A percentile compares a stretch with the other conserved stretches of the same genome.
Evolutionary conservation across 768 basidiomycete genomes (phyloP).

Genomic region (Psilocybe sp.): DNA sequence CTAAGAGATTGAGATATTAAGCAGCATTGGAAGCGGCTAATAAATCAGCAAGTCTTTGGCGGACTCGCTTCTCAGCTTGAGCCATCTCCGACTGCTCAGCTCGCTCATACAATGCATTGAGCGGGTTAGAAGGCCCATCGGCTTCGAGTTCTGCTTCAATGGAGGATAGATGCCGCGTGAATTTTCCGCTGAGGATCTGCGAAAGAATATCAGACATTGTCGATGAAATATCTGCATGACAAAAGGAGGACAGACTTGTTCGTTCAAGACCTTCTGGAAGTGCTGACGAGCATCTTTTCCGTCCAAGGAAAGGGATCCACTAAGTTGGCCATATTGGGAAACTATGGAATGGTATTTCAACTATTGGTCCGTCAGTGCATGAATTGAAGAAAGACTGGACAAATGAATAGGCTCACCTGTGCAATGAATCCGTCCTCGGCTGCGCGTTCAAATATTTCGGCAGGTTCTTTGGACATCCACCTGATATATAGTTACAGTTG

Average conservation of each 20-base stretch:
- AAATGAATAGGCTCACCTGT: constrained; percentile 33
- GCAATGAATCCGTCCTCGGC: constrained; percentile 64
- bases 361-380: constrained; percentile 22
- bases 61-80: constrained; percentile 59
- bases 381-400: neutral
- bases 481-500: constrained; percentile 22
- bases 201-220: neutral
- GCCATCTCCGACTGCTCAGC: constrained; percentile 51
- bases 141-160: constrained; percentile 58
- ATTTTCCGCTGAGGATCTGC: constrained; percentile 59
- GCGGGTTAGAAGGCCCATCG: constrained; percentile 50
- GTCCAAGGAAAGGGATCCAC: constrained; percentile 53
- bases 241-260: constrained; percentile 36
- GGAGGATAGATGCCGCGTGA: constrained; percentile 49
- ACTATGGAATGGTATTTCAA: constrained; percentile 60
- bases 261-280: constrained; percentile 57
- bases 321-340: constrained; percentile 63
- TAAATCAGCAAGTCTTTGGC: constrained; percentile 43
- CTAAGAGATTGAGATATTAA: neutral
- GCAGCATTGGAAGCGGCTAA: constrained; percentile 13
- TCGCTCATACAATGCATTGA: constrained; percentile 50
- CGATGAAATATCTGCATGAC: neutral
- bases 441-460: constrained; percentile 65
- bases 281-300: constrained; percentile 46
- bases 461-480: constrained; percentile 75